Evolutionary conservation across 768 basidiomycete genomes (phyloP).

Genomic region (Termitomyces sp.): DNA sequence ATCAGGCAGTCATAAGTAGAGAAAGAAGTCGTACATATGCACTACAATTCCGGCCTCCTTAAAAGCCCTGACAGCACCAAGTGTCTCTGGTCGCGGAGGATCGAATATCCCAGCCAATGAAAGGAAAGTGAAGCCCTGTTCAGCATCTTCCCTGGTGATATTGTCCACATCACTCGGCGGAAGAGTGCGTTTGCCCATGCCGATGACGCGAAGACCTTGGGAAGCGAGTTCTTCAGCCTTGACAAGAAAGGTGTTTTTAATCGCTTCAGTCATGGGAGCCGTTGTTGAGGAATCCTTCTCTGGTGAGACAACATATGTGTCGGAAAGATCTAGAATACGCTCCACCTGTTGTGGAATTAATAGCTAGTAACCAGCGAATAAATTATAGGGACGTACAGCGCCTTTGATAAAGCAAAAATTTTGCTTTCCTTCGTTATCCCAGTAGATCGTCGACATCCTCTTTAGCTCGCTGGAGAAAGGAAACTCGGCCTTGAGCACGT

Average conservation of each 20-base stretch:
- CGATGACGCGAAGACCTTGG: constrained; percentile 37
- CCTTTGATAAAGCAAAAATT: constrained; percentile 28
- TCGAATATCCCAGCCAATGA: constrained; percentile 53
- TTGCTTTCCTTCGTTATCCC: constrained; percentile 19
- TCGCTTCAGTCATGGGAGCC: constrained; percentile 22
- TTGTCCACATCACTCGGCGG: constrained; percentile 14
- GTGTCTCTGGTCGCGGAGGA: constrained; percentile 49
- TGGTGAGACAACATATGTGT: constrained; percentile 23
- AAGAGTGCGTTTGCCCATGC: constrained; percentile 23
- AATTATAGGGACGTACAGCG: constrained; percentile 19
- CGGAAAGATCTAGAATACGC: constrained; percentile 44
- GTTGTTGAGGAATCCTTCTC: constrained; percentile 14
- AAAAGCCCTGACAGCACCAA: constrained; percentile 45
- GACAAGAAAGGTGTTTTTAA: constrained; percentile 19
- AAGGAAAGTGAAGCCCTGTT: constrained; percentile 42
- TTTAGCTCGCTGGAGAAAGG: constrained; percentile 49
- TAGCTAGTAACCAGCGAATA: background rate
- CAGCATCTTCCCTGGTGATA: constrained; percentile 36
- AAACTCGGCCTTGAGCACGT: constrained; percentile 29
- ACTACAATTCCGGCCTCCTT: constrained; percentile 47
- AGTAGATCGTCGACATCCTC: constrained; percentile 39
- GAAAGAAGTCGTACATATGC: constrained; percentile 25
- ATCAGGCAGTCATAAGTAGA: background rate
- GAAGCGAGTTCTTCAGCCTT: constrained; percentile 33
- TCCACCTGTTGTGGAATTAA: constrained; percentile 25